Evolutionary conservation across 257 asterid genomes (phyloP).

Genomic region (Capsicum chinense): DNA sequence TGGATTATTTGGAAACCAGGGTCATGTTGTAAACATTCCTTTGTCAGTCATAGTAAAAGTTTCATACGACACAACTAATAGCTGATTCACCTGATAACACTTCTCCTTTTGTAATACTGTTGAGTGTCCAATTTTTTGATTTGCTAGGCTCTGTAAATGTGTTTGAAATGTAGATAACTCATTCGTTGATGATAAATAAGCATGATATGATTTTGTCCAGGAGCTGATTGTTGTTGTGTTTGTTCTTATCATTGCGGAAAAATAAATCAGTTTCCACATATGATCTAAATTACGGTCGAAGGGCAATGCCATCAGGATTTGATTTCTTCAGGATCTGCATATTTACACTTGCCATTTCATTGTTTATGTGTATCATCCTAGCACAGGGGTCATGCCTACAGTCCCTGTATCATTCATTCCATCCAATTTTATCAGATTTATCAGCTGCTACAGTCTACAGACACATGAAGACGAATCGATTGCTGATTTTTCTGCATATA

Average conservation of each 20-base stretch:
- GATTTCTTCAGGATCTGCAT: background rate
- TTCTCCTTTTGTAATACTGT: conserved; percentile 31
- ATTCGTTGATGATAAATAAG: conserved; percentile 36
- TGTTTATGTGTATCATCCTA: background rate
- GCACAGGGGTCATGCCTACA: background rate
- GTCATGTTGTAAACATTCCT: conserved; percentile 79
- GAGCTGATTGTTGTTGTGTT: background rate
- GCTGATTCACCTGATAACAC: conserved; percentile 38
- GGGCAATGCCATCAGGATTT: background rate
- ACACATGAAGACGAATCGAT: background rate
- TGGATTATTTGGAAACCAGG: conserved; percentile 74
- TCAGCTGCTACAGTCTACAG: background rate
- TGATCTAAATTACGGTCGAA: background rate
- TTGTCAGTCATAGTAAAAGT: conserved; percentile 70
- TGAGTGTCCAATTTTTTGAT: conserved; percentile 52
- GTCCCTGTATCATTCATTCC: background rate
- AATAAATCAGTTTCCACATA: background rate
- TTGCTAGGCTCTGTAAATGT: conserved; percentile 65
- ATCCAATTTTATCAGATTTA: background rate
- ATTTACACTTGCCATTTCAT: background rate
- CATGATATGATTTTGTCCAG: conserved; percentile 13
- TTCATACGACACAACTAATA: conserved; percentile 54
- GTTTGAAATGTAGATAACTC: conserved; percentile 55
- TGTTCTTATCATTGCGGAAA: background rate
- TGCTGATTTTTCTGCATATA: background rate